Evolutionary conservation across 2,329 filamentous ascomycete genomes (phyloP), one percentile per base, ranked within the genome.

Genomic region (Venturia effusa): DNA sequence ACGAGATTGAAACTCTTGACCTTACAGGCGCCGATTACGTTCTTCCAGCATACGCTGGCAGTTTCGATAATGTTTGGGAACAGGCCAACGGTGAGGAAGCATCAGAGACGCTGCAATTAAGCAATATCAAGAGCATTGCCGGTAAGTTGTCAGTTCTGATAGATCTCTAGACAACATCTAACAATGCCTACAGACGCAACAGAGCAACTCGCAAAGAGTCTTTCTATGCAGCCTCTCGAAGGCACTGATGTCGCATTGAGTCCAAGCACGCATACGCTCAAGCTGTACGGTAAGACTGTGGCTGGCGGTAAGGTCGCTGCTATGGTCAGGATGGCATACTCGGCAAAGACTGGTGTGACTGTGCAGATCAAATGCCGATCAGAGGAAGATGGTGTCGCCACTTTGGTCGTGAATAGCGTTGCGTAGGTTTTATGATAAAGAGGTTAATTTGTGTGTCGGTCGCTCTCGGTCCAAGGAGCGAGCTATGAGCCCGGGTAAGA

Each of bases 11-110:
- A 67, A 92, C 97, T 73, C 86, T 97, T 66, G 92, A 97, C 67
- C 84, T 99, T 66, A 84, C 86, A 22, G 94, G 93, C 65, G 92
- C 91, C 69, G 94, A 99, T 76, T 99, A 97, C 76, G 86, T 99
- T 67, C 84, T 96, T 59, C 94, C 94, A 24, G 88, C 91, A 1
- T 99, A 96, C 75, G 92, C 92, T 22, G 89, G 92, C 74, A 96
- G 91, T 81, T 99, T 97, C 74, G 91, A 90, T 73, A 91, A 96
- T 71, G 84, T 97, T 59, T 99, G 93, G 93, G 91, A 96, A 75
- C 90, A 96, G 76, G 86, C 93, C 62, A 91, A 90, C 62, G 89
- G 90, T 34, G 91, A 96, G 72, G 90, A 96, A 74, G 89, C 89
- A 4, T 89, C 90, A 67, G 94, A 97, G 80, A 99, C 93, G 43